Conservation (phyloP, 2,329 filamentous ascomycete genomes). For the Akanthomyces uredinophilus region DNA sequence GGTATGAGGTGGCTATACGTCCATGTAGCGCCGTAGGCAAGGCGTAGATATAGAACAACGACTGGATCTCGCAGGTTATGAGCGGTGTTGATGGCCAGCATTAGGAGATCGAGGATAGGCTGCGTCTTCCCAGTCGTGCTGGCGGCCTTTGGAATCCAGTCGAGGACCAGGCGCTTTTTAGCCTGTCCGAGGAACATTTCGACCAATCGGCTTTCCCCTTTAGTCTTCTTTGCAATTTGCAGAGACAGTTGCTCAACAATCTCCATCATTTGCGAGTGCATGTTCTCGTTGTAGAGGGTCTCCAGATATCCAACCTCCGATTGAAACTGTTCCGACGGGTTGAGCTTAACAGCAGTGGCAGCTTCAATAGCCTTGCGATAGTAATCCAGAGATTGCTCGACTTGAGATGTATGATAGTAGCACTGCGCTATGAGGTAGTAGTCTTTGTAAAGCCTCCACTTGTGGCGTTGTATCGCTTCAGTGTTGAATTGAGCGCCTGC, state of each 20-base stretch:
- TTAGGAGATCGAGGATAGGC: conserved; percentile 27
- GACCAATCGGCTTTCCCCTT: conserved; percentile 27
- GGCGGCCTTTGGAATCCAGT: conserved; percentile 38
- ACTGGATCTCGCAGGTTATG: conserved; percentile 31
- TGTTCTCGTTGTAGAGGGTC: conserved; percentile 32
- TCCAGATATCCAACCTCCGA: conserved; percentile 33
- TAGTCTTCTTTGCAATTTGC: conserved; percentile 21
- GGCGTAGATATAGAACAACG: conserved; percentile 33
- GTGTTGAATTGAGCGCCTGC: conserved; percentile 22
- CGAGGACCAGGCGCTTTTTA: conserved; percentile 29
- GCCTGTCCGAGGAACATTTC: conserved; percentile 33
- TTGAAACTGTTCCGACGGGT: conserved; percentile 31
- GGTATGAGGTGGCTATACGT: conserved; percentile 31
- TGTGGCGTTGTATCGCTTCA: conserved; percentile 24
- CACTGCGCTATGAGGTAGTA: conserved; percentile 35
- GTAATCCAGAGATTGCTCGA: conserved; percentile 31
- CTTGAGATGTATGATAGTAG: conserved; percentile 28
- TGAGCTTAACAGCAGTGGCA: conserved; percentile 22
- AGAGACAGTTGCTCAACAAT: conserved; percentile 30
- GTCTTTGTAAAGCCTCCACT: conserved; percentile 38
- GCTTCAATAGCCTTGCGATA: conserved; percentile 33
- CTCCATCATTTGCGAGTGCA: conserved; percentile 30
- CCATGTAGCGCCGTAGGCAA: conserved; percentile 32
- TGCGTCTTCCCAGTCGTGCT: conserved; percentile 29
- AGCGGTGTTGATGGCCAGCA: conserved; percentile 29